Conservation (phyloP, 352 stramenopile species). For the Globisporangium carolinianum region DNA sequence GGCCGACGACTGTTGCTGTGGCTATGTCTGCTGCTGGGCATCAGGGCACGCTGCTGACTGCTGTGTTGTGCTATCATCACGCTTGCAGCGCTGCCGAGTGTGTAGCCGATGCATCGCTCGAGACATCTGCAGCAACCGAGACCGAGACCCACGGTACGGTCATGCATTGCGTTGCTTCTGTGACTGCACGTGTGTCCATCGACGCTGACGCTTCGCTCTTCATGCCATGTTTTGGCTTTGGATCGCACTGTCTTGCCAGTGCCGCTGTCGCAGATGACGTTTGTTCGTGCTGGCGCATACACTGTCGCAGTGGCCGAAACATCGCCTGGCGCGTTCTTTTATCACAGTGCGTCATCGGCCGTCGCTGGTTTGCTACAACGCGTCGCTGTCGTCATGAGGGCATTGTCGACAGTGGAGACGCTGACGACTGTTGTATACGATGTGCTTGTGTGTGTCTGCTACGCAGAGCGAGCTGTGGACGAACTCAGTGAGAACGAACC, state of each 20-base stretch:
- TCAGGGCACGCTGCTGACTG: too few species aligned
- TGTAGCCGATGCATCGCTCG: constrained; percentile 26
- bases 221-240: background rate
- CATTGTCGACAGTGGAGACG: background rate
- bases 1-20: constrained; percentile 3
- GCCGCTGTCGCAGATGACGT: constrained; percentile 24
- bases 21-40: constrained; percentile 1
- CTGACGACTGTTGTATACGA: too few species aligned
- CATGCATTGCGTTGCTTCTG: background rate
- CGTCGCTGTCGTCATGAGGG: background rate
- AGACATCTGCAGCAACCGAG: constrained; percentile 7
- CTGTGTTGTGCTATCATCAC: too few species aligned
- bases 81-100: constrained; percentile 17
- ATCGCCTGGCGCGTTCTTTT: constrained; percentile 43
- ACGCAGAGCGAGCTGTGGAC: constrained; percentile 30
- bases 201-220: too few species aligned
- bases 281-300: constrained; percentile 25
- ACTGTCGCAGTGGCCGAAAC: constrained; percentile 47
- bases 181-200: too few species aligned
- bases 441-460: too few species aligned
- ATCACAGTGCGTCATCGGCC: constrained; percentile 26
- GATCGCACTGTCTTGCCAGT: constrained; percentile 5
- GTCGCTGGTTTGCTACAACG: background rate
- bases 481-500: constrained; percentile 59
- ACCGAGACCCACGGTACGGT: constrained; percentile 23